Percentiles rank a stretch among this genome's conserved stretches.
phyloP scores from a whole-genome alignment of 1,139 yeast genomes.

The Wickerhamiella pararugosa region DNA sequence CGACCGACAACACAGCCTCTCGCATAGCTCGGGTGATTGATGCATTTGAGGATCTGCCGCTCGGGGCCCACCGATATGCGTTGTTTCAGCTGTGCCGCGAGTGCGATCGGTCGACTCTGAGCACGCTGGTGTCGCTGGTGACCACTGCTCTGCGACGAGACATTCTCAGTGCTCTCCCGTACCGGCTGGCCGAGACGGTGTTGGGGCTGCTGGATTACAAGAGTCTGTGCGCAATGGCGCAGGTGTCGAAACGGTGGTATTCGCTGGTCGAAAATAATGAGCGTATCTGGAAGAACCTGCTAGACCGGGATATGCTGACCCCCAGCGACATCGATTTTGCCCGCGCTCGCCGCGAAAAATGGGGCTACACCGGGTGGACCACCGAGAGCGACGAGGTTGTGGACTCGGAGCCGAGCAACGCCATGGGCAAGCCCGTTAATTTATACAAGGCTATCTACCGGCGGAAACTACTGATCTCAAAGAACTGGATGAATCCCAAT shows the following conservation, averaged over 20 bases:
- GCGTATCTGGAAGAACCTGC: constrained; percentile 26
- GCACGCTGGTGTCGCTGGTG: constrained; percentile 47
- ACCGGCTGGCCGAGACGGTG: constrained; percentile 61
- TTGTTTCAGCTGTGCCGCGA: constrained; percentile 51
- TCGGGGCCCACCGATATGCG: constrained; percentile 22
- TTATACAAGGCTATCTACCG: constrained; percentile 45
- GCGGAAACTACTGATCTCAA: constrained; percentile 46
- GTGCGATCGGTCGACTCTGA: constrained; percentile 52
- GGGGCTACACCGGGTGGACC: constrained; percentile 25
- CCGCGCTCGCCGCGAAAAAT: constrained; percentile 21
- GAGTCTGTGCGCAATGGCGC: constrained; percentile 46
- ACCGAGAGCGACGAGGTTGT: constrained; percentile 2
- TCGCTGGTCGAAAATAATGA: constrained; percentile 42
- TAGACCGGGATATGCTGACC: constrained; percentile 22
- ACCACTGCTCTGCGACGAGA: constrained; percentile 56
- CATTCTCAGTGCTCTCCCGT: constrained; percentile 52
- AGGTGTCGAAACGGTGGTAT: constrained; percentile 62
- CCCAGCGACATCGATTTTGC: constrained; percentile 18
- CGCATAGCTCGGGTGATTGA: constrained; percentile 16
- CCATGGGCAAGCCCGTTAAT: constrained; percentile 12
- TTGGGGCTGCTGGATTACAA: constrained; percentile 48
- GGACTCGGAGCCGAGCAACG: constrained; percentile 10
- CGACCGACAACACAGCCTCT: constrained; percentile 1
- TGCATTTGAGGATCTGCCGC: constrained; percentile 24
- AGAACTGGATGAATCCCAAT: constrained; percentile 71